phyloP scores from a whole-genome alignment of 108 stramenopile species.

The Chaetoceros muelleri region DNA sequence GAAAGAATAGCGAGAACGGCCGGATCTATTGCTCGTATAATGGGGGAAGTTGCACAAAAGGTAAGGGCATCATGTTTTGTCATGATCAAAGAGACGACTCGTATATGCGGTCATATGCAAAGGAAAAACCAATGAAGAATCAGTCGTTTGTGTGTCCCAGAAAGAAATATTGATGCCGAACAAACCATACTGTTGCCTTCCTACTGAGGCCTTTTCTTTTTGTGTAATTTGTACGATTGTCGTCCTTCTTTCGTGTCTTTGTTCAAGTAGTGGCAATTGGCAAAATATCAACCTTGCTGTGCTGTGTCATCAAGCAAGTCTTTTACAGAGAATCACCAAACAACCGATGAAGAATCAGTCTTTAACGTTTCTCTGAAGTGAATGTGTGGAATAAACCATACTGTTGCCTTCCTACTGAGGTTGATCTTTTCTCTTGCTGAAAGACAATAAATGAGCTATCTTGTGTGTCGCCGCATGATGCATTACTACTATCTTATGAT shows the following conservation, averaged over 20 bases:
- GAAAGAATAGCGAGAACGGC: slow-evolving; percentile 6
- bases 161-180: slow-evolving; percentile 6
- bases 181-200: slow-evolving; percentile 12
- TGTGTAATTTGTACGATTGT: not conserved
- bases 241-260: slow-evolving; percentile 12
- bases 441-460: no score
- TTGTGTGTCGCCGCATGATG: no score
- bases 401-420: slow-evolving; percentile 21
- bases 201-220: slow-evolving; percentile 9
- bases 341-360: slow-evolving; percentile 38
- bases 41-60: slow-evolving; percentile 29
- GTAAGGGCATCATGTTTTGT: slow-evolving; percentile 4
- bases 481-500: no score
- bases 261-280: slow-evolving; percentile 31
- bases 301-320: slow-evolving; percentile 6
- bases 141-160: slow-evolving; percentile 19
- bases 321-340: not conserved
- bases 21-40: slow-evolving; percentile 51
- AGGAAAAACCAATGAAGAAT: slow-evolving; percentile 23
- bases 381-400: slow-evolving; percentile 4
- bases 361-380: slow-evolving; percentile 2
- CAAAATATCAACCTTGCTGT: slow-evolving; percentile 36
- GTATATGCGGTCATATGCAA: not conserved
- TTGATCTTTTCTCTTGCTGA: not conserved
- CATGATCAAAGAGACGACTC: not conserved